These are phyloP conservation scores for Tylopilus sp. DNA, from an alignment of 1,284 basidiomycete species.

Conservation along the genomic window DNA sequence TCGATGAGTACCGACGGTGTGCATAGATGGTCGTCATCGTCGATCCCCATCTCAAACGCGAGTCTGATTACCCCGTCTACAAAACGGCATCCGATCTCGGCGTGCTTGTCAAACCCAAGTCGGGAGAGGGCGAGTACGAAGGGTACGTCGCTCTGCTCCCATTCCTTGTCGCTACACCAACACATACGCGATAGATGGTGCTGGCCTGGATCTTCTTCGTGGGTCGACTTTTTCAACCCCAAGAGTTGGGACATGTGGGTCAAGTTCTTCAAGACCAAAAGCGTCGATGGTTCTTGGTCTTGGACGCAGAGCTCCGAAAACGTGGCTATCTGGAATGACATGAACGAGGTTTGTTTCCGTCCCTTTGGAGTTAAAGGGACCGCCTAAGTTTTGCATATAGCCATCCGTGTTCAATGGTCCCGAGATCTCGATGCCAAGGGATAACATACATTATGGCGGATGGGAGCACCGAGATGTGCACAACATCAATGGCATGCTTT, in stretches of 20 bases:
- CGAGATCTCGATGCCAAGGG: slow-evolving; percentile 96
- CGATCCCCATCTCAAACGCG: slow-evolving; percentile 94
- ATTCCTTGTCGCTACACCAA: neutral
- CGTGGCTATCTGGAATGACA: slow-evolving; percentile 97
- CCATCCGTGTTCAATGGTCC: slow-evolving; percentile 98
- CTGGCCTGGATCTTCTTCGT: slow-evolving; percentile 93
- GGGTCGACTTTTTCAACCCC: slow-evolving; percentile 98
- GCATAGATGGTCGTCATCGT: slow-evolving; percentile 92
- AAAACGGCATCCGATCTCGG: slow-evolving; percentile 79
- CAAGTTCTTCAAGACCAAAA: slow-evolving; percentile 69
- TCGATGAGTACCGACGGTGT: neutral
- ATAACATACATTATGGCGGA: slow-evolving; percentile 86
- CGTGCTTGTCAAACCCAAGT: slow-evolving; percentile 79
- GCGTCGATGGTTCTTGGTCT: slow-evolving; percentile 52
- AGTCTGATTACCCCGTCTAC: slow-evolving; percentile 81
- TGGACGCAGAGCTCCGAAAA: slow-evolving; percentile 79
- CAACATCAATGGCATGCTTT: slow-evolving; percentile 91
- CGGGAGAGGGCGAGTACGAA: slow-evolving; percentile 84
- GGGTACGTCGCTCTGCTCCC: slow-evolving; percentile 43
- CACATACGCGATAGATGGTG: slow-evolving; percentile 63
- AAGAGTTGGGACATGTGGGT: slow-evolving; percentile 91
- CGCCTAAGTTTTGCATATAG: slow-evolving; percentile 39
- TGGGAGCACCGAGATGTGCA: slow-evolving; percentile 99
- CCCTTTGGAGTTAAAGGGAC: neutral
- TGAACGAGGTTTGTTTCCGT: slow-evolving; percentile 81